Conservation (phyloP, 768 basidiomycete genomes). For the Tricholoma bakamatsutake region DNA sequence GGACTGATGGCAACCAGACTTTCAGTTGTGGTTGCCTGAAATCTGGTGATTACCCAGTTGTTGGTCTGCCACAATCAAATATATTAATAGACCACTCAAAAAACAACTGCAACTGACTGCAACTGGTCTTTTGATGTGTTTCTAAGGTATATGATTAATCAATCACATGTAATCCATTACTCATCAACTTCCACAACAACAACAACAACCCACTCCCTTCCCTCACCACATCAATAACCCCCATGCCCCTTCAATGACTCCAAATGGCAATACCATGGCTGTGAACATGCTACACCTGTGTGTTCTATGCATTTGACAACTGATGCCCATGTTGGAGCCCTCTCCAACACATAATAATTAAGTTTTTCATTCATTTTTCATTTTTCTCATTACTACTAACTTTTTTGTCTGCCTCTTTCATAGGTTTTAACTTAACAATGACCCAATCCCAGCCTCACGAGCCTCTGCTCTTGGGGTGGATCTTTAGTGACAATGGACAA, state of each 20-base stretch:
- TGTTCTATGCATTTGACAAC: neutral
- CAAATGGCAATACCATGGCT: neutral
- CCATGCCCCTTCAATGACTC: neutral
- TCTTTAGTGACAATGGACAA: neutral
- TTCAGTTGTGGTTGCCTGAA: no score
- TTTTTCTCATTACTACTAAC: neutral
- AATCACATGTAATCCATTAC: neutral
- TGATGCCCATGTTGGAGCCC: no score
- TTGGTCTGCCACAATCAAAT: no score
- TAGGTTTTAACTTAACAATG: neutral
- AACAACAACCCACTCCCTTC: neutral
- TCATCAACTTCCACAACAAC: neutral
- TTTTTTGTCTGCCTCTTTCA: neutral
- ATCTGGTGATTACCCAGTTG: no score
- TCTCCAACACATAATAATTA: neutral
- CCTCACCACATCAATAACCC: neutral
- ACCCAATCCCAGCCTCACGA: neutral
- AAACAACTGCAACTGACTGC: no score
- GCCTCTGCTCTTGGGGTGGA: no score
- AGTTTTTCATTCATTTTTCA: neutral
- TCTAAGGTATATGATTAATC: no score
- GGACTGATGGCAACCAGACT: no score
- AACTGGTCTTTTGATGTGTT: no score
- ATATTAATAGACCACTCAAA: no score
- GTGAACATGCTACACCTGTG: neutral